These are phyloP conservation scores for Abrus precatorius DNA, from an alignment of 306 rosid species.

Conservation along the genomic window DNA sequence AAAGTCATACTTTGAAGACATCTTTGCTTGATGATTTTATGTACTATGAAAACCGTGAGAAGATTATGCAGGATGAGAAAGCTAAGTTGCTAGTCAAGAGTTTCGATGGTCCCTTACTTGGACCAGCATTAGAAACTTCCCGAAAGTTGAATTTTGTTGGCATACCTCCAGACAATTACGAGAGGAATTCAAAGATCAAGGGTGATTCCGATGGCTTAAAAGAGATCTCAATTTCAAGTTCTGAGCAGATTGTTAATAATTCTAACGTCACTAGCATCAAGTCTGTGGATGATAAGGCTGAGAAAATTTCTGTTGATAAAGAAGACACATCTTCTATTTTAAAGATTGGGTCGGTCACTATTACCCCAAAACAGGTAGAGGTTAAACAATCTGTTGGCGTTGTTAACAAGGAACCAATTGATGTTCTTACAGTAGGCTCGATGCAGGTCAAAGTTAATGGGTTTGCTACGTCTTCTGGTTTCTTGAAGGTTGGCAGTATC, in stretches of 20 bases:
- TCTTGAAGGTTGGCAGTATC: conserved; percentile 78
- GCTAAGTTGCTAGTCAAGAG: conserved; percentile 66
- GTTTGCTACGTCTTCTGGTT: conserved; percentile 51
- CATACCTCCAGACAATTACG: conserved; percentile 50
- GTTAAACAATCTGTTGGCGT: conserved; percentile 46
- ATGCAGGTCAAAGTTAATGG: conserved; percentile 73
- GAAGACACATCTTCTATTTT: conserved; percentile 58
- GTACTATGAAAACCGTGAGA: conserved; percentile 93
- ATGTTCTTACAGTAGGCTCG: conserved; percentile 77
- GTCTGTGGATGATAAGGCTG: conserved; percentile 48
- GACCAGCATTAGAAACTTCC: conserved; percentile 61
- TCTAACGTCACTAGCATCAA: conserved; percentile 36
- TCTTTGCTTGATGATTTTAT: conserved; percentile 90
- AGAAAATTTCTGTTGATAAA: conserved; percentile 45
- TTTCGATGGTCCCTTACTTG: conserved; percentile 58
- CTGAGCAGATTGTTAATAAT: conserved; percentile 53
- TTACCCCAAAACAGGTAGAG: conserved; percentile 58
- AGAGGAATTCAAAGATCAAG: conserved; percentile 46
- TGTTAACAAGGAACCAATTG: conserved; percentile 47
- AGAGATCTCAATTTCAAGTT: conserved; percentile 44
- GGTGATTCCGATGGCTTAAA: conserved; percentile 49
- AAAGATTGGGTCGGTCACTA: conserved; percentile 74
- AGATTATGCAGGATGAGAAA: conserved; percentile 88
- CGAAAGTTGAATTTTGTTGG: conserved; percentile 62
- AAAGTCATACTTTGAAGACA: conserved; percentile 75